Base-by-base conservation (phyloP, 208 protist genomes). In the Trypanosoma melophagium region DNA sequence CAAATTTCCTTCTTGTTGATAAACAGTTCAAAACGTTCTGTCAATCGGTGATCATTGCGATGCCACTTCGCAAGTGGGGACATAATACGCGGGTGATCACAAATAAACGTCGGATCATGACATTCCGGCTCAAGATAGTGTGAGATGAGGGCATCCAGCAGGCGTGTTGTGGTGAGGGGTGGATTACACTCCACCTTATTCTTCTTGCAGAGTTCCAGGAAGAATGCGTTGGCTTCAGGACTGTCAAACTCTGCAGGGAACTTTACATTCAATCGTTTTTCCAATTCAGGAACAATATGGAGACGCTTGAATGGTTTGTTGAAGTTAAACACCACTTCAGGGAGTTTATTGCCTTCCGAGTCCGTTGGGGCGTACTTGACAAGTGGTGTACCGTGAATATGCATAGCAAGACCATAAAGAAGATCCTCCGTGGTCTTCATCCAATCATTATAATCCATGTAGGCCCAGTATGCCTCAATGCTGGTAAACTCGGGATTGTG, bases 401-500 rank as follows among this genome's bases (percentile, higher is more conserved):
- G 75, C 72, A 97, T 86, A 19, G 99, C 99, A n/a, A 99, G 93
- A 0, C 77, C 79, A 66, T 93, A 74, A 8, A 98, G 69, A n/a
- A 98, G 68, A 35, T 99, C 80, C 87, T 99, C 99, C 7, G 98
- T 99, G 12, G 99, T 71, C 0, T 76, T 66, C 86, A 99, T 99
- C 64, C 99, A 94, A 80, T 99, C 99, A 60, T 99, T 87, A 86
- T 99, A 99, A 78, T 99, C 99, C 49, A 92, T 89, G 81, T 99
- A 99, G 0, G 99, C 99, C 96, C 91, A 97, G 86, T 99, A 99
- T 68, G 99, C 99, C 83, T 99, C 99, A 64, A 90, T 93, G 31
- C 98, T 99, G n/a, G 99, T 99, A 82, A 99, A 99, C 80, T 99
- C 99, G 44, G 99, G 99, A 88, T 99, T 99, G 89, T 99, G 99